phyloP scores from a whole-genome alignment of 148 eudicot genomes.

The Simmondsia chinensis region DNA sequence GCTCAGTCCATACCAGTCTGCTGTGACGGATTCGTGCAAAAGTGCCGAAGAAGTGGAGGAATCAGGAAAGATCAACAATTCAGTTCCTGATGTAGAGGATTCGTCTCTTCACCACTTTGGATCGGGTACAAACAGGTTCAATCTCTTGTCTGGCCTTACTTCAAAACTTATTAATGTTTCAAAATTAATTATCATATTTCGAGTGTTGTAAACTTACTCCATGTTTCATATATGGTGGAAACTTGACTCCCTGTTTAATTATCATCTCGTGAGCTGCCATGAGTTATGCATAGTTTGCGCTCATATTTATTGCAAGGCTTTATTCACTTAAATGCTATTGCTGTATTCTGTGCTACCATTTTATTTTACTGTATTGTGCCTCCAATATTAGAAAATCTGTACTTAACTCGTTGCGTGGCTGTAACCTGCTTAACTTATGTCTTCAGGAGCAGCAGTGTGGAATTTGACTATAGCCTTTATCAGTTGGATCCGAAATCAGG shows the following conservation, averaged over 20 bases:
- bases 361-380: too few relatives aligned
- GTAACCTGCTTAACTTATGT: constrained; percentile 14
- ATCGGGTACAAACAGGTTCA: constrained; percentile 57
- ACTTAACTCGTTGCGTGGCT: background rate
- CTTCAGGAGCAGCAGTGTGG: constrained; percentile 55
- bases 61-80: constrained; percentile 28
- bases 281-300: too few relatives aligned
- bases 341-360: too few relatives aligned
- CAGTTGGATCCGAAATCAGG: constrained; percentile 26
- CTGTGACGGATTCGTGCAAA: constrained; percentile 33
- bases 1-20: constrained; percentile 51
- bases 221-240: too few relatives aligned
- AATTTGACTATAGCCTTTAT: constrained; percentile 42
- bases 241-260: too few relatives aligned
- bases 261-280: too few relatives aligned
- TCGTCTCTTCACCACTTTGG: constrained; percentile 28
- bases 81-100: constrained; percentile 28
- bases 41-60: constrained; percentile 30
- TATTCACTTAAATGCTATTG: too few relatives aligned
- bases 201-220: too few relatives aligned
- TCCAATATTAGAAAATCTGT: too few relatives aligned
- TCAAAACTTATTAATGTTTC: too few relatives aligned
- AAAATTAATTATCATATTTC: too few relatives aligned
- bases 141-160: constrained; percentile 3
- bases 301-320: too few relatives aligned